These are phyloP conservation scores for Aspergillus transmontanensis DNA, from an alignment of 2,329 filamentous ascomycete genomes.

Conservation along the genomic window DNA sequence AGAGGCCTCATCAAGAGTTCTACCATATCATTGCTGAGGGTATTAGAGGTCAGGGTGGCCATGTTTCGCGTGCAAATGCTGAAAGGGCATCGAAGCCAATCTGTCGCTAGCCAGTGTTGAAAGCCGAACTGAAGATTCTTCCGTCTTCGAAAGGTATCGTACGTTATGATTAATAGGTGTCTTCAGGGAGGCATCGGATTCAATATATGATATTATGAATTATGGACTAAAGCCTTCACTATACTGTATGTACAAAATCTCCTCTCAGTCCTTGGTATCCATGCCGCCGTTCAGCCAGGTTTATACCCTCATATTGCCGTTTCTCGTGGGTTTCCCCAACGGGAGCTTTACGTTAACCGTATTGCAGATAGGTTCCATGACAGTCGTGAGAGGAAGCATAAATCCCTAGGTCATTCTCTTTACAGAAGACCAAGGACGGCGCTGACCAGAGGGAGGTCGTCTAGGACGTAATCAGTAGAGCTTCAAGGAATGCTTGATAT, in stretches of 20 bases:
- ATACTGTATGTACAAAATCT: not conserved
- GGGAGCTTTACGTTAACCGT: constrained; percentile 8
- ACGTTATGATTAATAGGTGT: not conserved
- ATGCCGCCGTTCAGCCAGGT: not conserved
- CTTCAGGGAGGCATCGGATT: not conserved
- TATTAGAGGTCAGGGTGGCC: too few species aligned
- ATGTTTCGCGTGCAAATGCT: too few species aligned
- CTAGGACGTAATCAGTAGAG: not conserved
- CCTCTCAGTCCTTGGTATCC: not conserved
- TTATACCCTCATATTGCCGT: constrained; percentile 10
- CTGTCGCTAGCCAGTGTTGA: not conserved
- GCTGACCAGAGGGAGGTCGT: not conserved
- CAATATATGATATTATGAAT: not conserved
- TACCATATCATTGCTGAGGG: too few species aligned
- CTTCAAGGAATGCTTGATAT: not conserved
- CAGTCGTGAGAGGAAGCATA: constrained; percentile 6
- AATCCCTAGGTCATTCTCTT: not conserved
- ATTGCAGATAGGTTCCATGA: not conserved
- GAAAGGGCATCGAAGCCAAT: not conserved
- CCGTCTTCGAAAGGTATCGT: not conserved
- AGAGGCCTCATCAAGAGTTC: not conserved
- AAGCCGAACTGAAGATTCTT: not conserved
- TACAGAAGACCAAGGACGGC: not conserved
- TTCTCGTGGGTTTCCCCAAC: constrained; percentile 1
- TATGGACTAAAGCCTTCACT: not conserved